A percentile compares a stretch with the other conserved stretches of the same genome.
phyloP scores from a whole-genome alignment of 805 yeast species.

The Wickerhamomyces subpelliculosus region DNA sequence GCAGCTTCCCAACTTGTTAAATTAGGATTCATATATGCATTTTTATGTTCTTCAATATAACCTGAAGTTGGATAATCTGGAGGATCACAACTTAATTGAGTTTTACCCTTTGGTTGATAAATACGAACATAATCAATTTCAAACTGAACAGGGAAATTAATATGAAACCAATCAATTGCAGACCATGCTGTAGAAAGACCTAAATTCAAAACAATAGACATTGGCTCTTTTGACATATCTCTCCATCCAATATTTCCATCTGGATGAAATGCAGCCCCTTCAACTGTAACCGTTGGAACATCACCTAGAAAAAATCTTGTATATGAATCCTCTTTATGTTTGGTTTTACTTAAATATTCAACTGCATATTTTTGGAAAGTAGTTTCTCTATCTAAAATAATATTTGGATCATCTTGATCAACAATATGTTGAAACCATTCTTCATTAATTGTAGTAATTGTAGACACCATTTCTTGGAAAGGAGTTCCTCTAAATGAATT shows the following conservation, averaged over 20 bases:
- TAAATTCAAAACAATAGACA: constrained; percentile 40
- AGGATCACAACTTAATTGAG: constrained; percentile 42
- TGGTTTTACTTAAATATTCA: constrained; percentile 33
- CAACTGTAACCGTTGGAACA: constrained; percentile 38
- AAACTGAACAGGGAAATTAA: constrained; percentile 36
- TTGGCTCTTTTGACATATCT: constrained; percentile 41
- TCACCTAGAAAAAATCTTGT: constrained; percentile 39
- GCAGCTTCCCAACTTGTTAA: constrained; percentile 36
- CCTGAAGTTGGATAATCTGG: constrained; percentile 37
- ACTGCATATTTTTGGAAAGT: constrained; percentile 37
- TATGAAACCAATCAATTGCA: constrained; percentile 39
- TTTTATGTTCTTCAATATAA: constrained; percentile 34
- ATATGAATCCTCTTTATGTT: constrained; percentile 16
- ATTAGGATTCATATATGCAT: constrained; percentile 38
- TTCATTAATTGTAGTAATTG: constrained; percentile 35
- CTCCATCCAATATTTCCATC: constrained; percentile 47
- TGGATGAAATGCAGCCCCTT: constrained; percentile 37
- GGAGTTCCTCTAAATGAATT: constrained; percentile 45
- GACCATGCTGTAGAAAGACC: constrained; percentile 48
- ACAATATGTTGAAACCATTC: constrained; percentile 39
- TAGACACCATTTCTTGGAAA: constrained; percentile 42
- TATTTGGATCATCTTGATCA: constrained; percentile 5
- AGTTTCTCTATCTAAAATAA: neutral
- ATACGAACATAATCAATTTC: constrained; percentile 40
- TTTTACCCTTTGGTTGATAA: constrained; percentile 38